These are phyloP conservation scores for Beauveria australis DNA, from an alignment of 2,329 filamentous ascomycete genomes.

Conservation along the genomic window DNA sequence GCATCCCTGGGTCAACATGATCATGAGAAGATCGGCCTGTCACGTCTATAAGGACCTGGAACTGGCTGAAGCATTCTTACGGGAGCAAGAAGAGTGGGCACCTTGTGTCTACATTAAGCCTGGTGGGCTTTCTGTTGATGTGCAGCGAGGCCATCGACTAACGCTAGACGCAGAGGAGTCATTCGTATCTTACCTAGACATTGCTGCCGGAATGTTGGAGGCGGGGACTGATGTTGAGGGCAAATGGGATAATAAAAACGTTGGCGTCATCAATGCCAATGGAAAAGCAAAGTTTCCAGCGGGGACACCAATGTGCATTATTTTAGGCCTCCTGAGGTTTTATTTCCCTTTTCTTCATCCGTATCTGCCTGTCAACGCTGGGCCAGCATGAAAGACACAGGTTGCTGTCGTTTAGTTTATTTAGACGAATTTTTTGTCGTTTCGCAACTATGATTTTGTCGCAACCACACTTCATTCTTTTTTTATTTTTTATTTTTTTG, in stretches of 20 bases:
- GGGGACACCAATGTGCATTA: neutral
- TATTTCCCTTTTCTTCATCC: neutral
- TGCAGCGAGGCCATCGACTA: conserved; percentile 31
- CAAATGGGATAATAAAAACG: conserved; percentile 18
- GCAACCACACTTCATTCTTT: neutral
- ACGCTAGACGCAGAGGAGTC: conserved; percentile 28
- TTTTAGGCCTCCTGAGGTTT: neutral
- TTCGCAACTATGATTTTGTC: neutral
- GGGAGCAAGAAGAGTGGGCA: conserved; percentile 29
- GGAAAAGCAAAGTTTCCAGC: conserved; percentile 1
- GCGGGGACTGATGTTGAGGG: conserved; percentile 27
- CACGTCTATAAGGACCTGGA: conserved; percentile 21
- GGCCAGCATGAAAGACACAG: neutral
- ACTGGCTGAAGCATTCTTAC: conserved; percentile 28
- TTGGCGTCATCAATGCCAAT: conserved; percentile 11
- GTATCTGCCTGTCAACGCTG: neutral
- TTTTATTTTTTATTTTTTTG: no score
- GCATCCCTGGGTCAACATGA: conserved; percentile 17
- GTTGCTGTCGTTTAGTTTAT: neutral
- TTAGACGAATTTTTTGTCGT: neutral
- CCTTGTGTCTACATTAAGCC: conserved; percentile 34
- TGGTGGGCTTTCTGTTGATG: conserved; percentile 14
- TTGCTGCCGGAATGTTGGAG: conserved; percentile 37
- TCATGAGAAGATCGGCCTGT: conserved; percentile 16
- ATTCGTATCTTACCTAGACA: conserved; percentile 21